Base-by-base conservation (phyloP, 2,329 filamentous ascomycete species). In the Fonsecaea pedrosoi region DNA sequence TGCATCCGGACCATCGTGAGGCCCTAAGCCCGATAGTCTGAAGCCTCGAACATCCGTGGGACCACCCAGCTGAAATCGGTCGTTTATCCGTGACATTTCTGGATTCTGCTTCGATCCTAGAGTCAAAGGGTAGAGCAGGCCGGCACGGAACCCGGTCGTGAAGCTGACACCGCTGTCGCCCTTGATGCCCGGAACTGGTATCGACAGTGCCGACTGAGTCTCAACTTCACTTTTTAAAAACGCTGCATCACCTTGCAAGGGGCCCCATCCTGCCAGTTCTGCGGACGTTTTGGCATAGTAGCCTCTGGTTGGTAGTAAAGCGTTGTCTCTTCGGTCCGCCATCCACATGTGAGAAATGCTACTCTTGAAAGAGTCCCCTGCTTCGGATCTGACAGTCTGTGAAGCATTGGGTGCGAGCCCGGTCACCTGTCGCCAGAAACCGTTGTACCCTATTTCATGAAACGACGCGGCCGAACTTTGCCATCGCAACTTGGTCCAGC, bases 11-110 rank as follows among this genome's bases (percentile, higher is more conserved):
- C 93, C 92, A 74, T 98, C 94, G 70, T 91, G 90, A 3, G 95
- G 94, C 8, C 95, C 95, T 5, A 99, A 85, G 1, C 95, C 95
- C 21, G 90, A 91, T 25, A 96, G 86, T 66, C 92, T 89, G 84
- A 99, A 99, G 1, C 95, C 95, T 63, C 95, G 91, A 13, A 99
- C 92, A 75, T 97, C 94, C 2, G 93, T 97, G 3, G 95, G 94
- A 0, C 95, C 95, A 53, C 95, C 95, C 37, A 99, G 90, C 75
- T 93, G 89, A 82, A 99, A 99, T 54, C 95, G 92, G 78, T 99
- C 95, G 76, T 96, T 97, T 74, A 98, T 86, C 35, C 92, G 88
- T 71, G 92, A 96, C 4, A 90, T 87, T 30, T 85, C 83, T 0
- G 89, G 85, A 21, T 82, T 81, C 74, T 60, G 84, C 58, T 72